Evolutionary conservation across 495 filamentous ascomycete species (phyloP).

Genomic region (Xylaria bambusicola): DNA sequence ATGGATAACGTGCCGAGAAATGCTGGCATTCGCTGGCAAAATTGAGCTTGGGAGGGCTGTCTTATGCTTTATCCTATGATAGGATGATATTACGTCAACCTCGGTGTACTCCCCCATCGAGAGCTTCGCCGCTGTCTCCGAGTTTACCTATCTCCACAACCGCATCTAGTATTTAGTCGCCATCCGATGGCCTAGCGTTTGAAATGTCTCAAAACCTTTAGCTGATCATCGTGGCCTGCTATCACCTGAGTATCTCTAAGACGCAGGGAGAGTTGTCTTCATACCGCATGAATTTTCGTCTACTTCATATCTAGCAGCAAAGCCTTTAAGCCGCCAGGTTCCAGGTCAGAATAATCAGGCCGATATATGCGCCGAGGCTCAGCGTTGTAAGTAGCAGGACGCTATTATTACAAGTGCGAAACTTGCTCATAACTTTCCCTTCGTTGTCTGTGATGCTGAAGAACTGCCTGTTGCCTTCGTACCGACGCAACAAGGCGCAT

Average conservation of each 20-base stretch:
- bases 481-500: conserved; percentile 76
- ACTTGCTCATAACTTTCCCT: conserved; percentile 62
- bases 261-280: neutral
- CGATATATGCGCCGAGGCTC: conserved; percentile 79
- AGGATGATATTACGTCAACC: neutral
- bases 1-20: neutral
- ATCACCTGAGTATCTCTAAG: too few species aligned
- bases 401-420: conserved; percentile 83
- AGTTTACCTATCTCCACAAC: too few species aligned
- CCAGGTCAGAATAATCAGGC: conserved; percentile 74
- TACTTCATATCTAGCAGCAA: neutral
- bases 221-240: too few species aligned
- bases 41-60: conserved; percentile 3
- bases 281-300: neutral
- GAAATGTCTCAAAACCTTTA: too few species aligned
- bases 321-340: conserved; percentile 42
- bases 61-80: neutral
- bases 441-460: conserved; percentile 73
- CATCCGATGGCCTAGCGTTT: too few species aligned
- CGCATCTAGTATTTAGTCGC: too few species aligned
- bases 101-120: neutral
- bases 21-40: conserved; percentile 9
- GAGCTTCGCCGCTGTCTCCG: neutral
- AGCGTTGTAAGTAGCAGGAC: conserved; percentile 82
- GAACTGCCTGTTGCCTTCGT: conserved; percentile 91